Evolutionary conservation across 495 filamentous ascomycete species (phyloP), one percentile per base, ranked within the genome.

Genomic region (Penicillium samsonianum): DNA sequence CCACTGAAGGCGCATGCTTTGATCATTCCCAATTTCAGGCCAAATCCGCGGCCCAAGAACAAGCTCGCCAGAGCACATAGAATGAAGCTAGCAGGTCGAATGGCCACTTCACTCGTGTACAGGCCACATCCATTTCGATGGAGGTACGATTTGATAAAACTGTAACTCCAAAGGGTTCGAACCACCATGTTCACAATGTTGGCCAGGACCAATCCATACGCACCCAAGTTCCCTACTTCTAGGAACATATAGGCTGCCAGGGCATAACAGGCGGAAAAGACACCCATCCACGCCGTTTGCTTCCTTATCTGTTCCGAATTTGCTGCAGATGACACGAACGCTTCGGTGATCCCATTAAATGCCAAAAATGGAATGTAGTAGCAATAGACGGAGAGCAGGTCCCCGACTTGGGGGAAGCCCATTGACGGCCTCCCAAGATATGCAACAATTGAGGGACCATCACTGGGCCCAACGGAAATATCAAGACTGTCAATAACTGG

Each of bases 341-440:
- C 90, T 73, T 99, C 94, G 2, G 86, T 83, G 28, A 97, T 84
- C 40, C 94, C 94, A 65, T 99, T 99, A 59, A 96, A 71, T 1
- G 92, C 95, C 1, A 99, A 77, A 6, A 98, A 82, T 16, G 94
- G 94, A 57, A 99, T 90, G 68, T 96, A 96, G 66, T 89, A 90
- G 73, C 88, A 92, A 73, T 96, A 98, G 1, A 80, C 78, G 0
- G 88, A 81, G 10, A 98, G 77, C 5, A 92, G 83, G n/a, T 84
- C 83, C 37, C 82, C 84, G 8, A 87, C 80, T 38, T 78, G 2
- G 82, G 76, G 12, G 78, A 76, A 3, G 76, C 64, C 94, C 94
- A 98, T 47, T 79, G 79, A 1, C 76, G 66, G 14, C 95, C 92
- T 6, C 90, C 89, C 28, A 96, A 70, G 30, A 92, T 67, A 49